These are phyloP conservation scores for Dothidotthia symphoricarpi DNA, from an alignment of 2,329 filamentous ascomycete species.

Conservation along the genomic window DNA sequence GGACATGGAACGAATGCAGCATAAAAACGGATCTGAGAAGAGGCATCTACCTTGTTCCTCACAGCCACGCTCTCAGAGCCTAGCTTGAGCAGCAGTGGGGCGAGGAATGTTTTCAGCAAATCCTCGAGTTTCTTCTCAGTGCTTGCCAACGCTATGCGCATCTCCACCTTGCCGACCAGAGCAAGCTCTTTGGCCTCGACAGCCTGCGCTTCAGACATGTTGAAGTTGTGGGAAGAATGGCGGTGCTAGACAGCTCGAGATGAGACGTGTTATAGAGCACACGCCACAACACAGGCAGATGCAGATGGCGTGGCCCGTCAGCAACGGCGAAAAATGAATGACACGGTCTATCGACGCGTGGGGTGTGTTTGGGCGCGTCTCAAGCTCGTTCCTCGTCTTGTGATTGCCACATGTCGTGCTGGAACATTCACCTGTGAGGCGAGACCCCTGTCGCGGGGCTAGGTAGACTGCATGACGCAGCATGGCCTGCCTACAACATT, in stretches of 20 bases:
- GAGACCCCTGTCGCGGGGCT: neutral
- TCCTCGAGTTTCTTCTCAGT: slow-evolving; percentile 79
- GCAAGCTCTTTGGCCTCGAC: slow-evolving; percentile 71
- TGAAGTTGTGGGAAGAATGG: slow-evolving; percentile 8
- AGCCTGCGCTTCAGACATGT: slow-evolving; percentile 34
- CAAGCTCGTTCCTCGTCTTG: slow-evolving; percentile 16
- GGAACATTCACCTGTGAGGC: slow-evolving; percentile 21
- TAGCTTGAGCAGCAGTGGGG: slow-evolving; percentile 81
- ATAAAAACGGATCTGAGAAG: neutral
- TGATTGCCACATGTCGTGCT: slow-evolving; percentile 23
- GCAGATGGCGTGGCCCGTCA: slow-evolving; percentile 18
- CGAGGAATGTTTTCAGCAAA: slow-evolving; percentile 74
- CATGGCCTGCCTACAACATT: slow-evolving; percentile 24
- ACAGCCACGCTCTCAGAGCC: slow-evolving; percentile 77
- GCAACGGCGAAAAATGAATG: slow-evolving; percentile 6
- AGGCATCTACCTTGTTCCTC: slow-evolving; percentile 63
- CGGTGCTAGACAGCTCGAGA: slow-evolving; percentile 3
- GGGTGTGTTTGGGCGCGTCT: slow-evolving; percentile 11
- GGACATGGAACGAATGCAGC: neutral
- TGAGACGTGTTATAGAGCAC: slow-evolving; percentile 9
- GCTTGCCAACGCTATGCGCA: slow-evolving; percentile 78
- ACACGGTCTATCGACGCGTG: slow-evolving; percentile 8
- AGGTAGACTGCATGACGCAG: slow-evolving; percentile 19
- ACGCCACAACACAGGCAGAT: slow-evolving; percentile 31
- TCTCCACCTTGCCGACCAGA: slow-evolving; percentile 80